phyloP scores from a whole-genome alignment of 2,329 filamentous ascomycete species.

The Apiospora malaysiana region DNA sequence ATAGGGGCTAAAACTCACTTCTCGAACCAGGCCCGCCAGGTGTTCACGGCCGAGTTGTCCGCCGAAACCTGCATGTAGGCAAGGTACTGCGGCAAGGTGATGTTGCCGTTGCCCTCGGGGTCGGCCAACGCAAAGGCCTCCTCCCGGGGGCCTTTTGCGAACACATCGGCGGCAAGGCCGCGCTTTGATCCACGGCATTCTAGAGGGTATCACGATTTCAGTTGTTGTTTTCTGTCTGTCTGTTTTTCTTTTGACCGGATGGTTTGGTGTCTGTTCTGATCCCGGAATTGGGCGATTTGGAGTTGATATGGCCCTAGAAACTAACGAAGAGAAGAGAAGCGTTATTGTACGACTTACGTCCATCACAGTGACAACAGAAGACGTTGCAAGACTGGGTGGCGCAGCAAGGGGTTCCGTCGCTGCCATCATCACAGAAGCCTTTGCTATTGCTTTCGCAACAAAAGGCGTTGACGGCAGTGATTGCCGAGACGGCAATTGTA shows the following conservation, averaged over 20 bases:
- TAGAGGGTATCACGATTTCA: background rate
- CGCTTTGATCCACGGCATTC: background rate
- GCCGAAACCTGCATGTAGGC: background rate
- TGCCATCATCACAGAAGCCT: background rate
- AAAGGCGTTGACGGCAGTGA: background rate
- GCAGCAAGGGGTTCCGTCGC: background rate
- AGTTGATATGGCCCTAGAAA: background rate
- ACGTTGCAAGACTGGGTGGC: background rate
- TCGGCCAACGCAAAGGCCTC: background rate
- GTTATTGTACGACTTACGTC: background rate
- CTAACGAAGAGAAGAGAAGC: background rate
- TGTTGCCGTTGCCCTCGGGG: background rate
- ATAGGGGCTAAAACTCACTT: background rate
- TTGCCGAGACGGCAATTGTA: background rate
- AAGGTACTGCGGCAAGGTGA: slow-evolving; percentile 13
- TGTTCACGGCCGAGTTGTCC: background rate
- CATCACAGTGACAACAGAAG: slow-evolving; percentile 3
- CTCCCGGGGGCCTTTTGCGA: background rate
- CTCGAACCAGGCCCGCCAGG: slow-evolving; percentile 6
- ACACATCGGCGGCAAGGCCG: background rate
- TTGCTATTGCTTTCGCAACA: background rate
- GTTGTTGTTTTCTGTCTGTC: too few relatives aligned
- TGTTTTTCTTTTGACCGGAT: too few relatives aligned
- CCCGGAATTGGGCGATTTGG: background rate
- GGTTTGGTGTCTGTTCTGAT: too few relatives aligned